These are phyloP conservation scores for Panicum hallii DNA, from an alignment of 202 grass and related monocot species.

Conservation along the genomic window DNA sequence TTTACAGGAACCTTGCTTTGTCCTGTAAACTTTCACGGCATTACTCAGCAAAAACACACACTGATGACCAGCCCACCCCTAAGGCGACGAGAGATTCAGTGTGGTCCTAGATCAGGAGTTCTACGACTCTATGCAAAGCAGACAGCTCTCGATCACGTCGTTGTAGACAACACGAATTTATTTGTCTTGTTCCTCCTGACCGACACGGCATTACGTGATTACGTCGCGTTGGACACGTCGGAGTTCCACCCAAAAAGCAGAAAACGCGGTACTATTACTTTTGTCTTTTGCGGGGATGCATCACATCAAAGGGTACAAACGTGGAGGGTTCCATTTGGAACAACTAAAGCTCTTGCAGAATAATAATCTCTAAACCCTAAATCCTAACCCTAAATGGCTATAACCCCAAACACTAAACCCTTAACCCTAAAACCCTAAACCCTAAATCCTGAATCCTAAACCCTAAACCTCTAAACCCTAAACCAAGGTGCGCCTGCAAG, in stretches of 20 bases:
- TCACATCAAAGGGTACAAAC: neutral
- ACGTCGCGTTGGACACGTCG: neutral
- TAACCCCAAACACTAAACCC: no score
- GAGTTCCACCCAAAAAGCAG: neutral
- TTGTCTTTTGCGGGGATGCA: neutral
- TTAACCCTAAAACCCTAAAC: no score
- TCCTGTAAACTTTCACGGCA: neutral
- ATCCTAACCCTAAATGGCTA: no score
- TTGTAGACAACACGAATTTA: neutral
- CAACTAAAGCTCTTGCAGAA: neutral
- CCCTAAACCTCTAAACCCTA: no score
- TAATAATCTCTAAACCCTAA: no score
- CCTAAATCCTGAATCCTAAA: no score
- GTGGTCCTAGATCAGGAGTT: neutral
- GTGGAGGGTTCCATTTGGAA: neutral
- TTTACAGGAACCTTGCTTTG: neutral
- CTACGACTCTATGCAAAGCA: neutral
- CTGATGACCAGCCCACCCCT: neutral
- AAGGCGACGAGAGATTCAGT: neutral
- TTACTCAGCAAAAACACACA: neutral
- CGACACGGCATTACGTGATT: neutral
- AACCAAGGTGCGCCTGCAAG: no score
- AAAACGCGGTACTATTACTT: neutral
- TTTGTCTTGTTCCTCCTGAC: constrained; percentile 13
- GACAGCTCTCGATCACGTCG: constrained; percentile 5